Evolutionary conservation across 352 stramenopile species (phyloP), one percentile per base, ranked within the genome.

Genomic region (Phytophthora ramorum): DNA sequence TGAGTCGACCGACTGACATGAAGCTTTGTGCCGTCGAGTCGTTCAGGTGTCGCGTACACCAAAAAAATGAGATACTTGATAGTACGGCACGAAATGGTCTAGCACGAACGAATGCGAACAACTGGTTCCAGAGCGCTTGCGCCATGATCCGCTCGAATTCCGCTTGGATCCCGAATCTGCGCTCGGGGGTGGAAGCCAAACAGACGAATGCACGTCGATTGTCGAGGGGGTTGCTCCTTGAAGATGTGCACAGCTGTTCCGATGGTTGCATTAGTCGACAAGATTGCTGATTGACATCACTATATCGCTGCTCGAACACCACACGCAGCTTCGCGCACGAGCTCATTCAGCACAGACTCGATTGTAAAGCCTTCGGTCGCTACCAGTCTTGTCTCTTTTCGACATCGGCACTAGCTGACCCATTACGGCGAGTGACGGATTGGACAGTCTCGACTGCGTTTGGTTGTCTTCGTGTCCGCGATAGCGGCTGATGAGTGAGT

Each of bases 221-320:
- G 24, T 28, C 24, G 24, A 28, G 2, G 24, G 24, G 3, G 9
- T 13, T 2, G 1, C 9, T 53, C 46, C 46, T 40, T 53, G 47
- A 54, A 54, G 47, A 54, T 54, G 47, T 43, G 47, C 47, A 30
- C 28, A 41, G 9, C 47, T 54, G 47, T 41, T 54, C n/a, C 30
- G 30, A 4, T 54, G 22, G 47, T 54, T 28, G 47, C 47, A 35
- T 54, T 54, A 54, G 47, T 54, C 47, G 47, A 34, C 26, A 19
- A 38, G 46, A 52, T 24, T 40, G 26, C 26, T 53, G 46, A 53
- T 6, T 28, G n/a, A 19, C n/a, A 28, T 32, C 10, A 13, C 32
- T 6, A 28, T 7, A 41, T 41, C 35, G 35, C 35, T 19, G 35
- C 35, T 37, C 32, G 35, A 41, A 41, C 14, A 41, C 35, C 12